Evolutionary conservation across 1,284 basidiomycete genomes (phyloP), one percentile per base, ranked within the genome.

Genomic region (Vanrija sp.): DNA sequence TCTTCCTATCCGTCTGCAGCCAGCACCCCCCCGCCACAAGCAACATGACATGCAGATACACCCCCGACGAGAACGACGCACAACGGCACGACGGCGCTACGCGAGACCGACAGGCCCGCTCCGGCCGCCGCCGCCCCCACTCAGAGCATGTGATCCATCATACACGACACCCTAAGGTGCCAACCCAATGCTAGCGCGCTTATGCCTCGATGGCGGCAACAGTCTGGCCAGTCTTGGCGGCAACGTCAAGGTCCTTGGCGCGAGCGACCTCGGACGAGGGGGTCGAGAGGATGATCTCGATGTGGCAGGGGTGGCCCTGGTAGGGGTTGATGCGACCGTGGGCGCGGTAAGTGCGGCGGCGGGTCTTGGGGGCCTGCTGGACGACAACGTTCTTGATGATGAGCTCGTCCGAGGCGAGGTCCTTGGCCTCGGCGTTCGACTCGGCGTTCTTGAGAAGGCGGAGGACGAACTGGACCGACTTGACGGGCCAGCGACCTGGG

Each of bases 281-380:
- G 59, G 85, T 86, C 51, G 84, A 80, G 60, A 96, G 85, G 75
- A 96, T 90, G 75, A 96, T 79, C 77, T 99, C 96, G 65, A 98
- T 88, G 76, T 99, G 96, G 78, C 86, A 88, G 51, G 91, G 92
- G 81, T 89, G 86, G 51, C 89, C 89, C 79, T 91, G 88, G 82
- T 88, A 89, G 49, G 88, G 87, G 80, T 89, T 89, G 77, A 89
- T 93, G 70, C 90, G 87, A 85, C 90, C 90, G 79, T 94, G 91
- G 50, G 96, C 96, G 80, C 96, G 93, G 86, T 96, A 99, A 66
- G 96, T 99, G 77, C 96, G 90, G 73, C 96, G 91, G 78, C 92
- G 92, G 77, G 96, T 99, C 91, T 98, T 98, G 63, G 95, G 96
- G 64, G 96, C 96, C 81, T 98, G 95, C 78, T 99, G 89, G 60